Base-by-base conservation (phyloP, 169 alveolate species). In the Plasmodium coatneyi region DNA sequence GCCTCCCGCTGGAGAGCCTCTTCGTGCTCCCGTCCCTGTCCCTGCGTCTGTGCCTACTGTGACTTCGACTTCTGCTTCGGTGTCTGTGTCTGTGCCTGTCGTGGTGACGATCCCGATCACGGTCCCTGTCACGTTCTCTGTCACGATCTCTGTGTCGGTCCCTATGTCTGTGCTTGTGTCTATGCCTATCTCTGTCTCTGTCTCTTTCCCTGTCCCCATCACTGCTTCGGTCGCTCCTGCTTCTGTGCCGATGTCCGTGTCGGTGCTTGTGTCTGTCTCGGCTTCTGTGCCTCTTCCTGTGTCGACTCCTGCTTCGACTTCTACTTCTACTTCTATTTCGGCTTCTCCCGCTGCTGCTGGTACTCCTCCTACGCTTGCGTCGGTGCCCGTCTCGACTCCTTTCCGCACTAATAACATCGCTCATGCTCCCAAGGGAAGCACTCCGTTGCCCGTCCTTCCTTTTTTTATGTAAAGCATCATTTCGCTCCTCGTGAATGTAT, bases 301-400 rank as follows among this genome's bases (percentile, higher is more conserved):
- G 84, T 30, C 92, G 52, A 16, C 30, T 79, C 34, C 96, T 92
- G 16, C 94, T 94, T 30, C 83, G 52, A 36, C 76, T 93, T 30
- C 83, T 52, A 36, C 76, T 93, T 16, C 71, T 71, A 4, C 92
- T 94, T 41, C 96, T 71, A 19, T 46, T 72, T 30, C 83, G 72
- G 39, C 82, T 93, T 28, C 84, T 39, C 41, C 39, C 43, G 54
- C 46, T 83, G 60, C 56, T 10, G n/a, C n/a, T 46, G 0, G 16
- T 43, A 1, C 71, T 76, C 25, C 74, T 60, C 32, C 74, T 60
- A 14, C 28, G 36, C 74, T 60, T 60, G 41, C 80, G 70, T 22
- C 80, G 22, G 46, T 60, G 91, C 82, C 71, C 54, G 30, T 56
- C 74, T 12, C 19, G n/a, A 22, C 34, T 30, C 32, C 82, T 83